Base-by-base conservation (phyloP, 148 eudicot genomes). In the Diospyros lotus region DNA sequence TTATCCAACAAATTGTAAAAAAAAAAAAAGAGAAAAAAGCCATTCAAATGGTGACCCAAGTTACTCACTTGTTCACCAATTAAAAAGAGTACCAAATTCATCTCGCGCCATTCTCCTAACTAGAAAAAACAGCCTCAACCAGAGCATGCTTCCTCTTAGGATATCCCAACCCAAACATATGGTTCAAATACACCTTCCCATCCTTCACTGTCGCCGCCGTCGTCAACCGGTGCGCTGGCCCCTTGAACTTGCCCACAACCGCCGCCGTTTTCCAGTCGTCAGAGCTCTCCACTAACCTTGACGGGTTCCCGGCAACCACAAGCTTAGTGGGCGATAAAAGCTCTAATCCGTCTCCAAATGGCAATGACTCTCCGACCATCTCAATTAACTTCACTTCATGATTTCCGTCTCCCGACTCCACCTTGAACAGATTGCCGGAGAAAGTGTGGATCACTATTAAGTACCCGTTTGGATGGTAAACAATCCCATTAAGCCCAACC, bases 121-220 rank as follows among this genome's bases (percentile, higher is more conserved):
- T 69, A 69, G 76, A 65, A 81, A 94, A 94, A n/a, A 75, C 82
- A 14, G 97, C 97, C 81, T 92, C 98, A 64, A 82, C 81, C 56
- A 94, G 73, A 39, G 82, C 84, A 82, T 94, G 98, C 71, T 92
- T 94, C 76, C 76, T 90, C 84, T 76, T 92, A 11, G 98, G 98
- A 70, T 81, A 90, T 9, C 98, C 97, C 79, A 94, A 72, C 53
- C 97, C 97, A 60, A 92, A 50, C 78, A 92, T 11, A 75, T 92
- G 92, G 76, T 80, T 92, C 74, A 94, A 77, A 69, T 86, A 92
- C 50, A 84, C 92, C 79, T 84, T 94, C 9, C 84, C 97, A 66
- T 92, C 96, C 88, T 94, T 94, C 48, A 90, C 90, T 0, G 89
- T 89, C 0, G 87, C 92, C 0, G 92, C 84, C 0, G 98, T 92